Evolutionary conservation across 805 yeast species (phyloP).

Genomic region (Pichia membranifaciens): DNA sequence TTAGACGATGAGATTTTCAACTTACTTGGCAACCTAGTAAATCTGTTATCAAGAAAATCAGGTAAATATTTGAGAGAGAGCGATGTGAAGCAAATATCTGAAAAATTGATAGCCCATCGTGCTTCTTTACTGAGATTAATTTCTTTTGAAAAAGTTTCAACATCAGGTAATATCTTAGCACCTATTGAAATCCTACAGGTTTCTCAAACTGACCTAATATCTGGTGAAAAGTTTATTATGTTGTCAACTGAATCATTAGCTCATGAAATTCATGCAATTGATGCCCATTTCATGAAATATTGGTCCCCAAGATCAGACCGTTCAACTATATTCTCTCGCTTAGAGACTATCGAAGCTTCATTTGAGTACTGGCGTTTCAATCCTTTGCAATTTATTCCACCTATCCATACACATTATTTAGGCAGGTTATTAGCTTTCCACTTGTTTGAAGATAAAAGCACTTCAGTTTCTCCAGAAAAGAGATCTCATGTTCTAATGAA

Average conservation of each 20-base stretch:
- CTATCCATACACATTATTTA: slow-evolving; percentile 65
- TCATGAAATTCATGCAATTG: slow-evolving; percentile 58
- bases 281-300: slow-evolving; percentile 50
- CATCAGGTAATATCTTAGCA: neutral
- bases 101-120: neutral
- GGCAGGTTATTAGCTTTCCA: slow-evolving; percentile 68
- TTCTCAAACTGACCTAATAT: neutral
- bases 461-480: slow-evolving; percentile 30
- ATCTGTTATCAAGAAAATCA: neutral
- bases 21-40: neutral
- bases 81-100: neutral
- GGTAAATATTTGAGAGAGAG: neutral
- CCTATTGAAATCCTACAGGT: neutral
- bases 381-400: slow-evolving; percentile 71
- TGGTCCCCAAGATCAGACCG: slow-evolving; percentile 84
- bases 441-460: slow-evolving; percentile 47
- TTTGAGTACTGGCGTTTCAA: slow-evolving; percentile 47
- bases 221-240: slow-evolving; percentile 43
- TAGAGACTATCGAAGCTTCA: slow-evolving; percentile 44
- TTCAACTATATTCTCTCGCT: slow-evolving; percentile 47
- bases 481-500: slow-evolving; percentile 65
- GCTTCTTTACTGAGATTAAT: neutral
- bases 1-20: slow-evolving; percentile 53
- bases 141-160: neutral
- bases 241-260: slow-evolving; percentile 52